Conservation (phyloP, 345 rosid species). For the Linum trigynum region DNA sequence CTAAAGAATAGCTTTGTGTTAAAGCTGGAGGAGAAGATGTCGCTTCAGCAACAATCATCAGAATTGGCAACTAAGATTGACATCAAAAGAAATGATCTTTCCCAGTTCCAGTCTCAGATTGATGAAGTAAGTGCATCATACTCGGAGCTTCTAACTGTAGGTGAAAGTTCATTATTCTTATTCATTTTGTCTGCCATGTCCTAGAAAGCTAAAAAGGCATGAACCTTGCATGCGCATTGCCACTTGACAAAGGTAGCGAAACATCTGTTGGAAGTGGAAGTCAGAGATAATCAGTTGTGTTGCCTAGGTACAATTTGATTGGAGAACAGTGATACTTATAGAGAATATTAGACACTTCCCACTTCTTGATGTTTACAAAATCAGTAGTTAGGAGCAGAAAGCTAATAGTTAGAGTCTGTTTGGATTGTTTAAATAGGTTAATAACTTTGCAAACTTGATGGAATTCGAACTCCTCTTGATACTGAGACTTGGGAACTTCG, state of each 20-base stretch:
- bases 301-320: background rate
- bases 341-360: background rate
- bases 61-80: slow-evolving; percentile 47
- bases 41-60: slow-evolving; percentile 46
- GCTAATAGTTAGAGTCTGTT: background rate
- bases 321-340: background rate
- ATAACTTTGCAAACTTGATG: background rate
- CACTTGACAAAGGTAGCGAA: background rate
- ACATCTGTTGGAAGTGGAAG: background rate
- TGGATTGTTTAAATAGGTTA: background rate
- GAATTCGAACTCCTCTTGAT: background rate
- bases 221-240: background rate
- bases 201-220: background rate
- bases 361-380: background rate
- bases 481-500: no score
- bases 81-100: slow-evolving; percentile 28
- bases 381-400: background rate
- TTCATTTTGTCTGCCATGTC: background rate
- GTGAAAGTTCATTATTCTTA: background rate
- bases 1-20: slow-evolving; percentile 42
- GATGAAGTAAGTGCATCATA: slow-evolving; percentile 36
- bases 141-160: background rate
- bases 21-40: slow-evolving; percentile 45
- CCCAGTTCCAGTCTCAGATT: slow-evolving; percentile 39
- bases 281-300: background rate